These are phyloP conservation scores for Penicillium roqueforti DNA, from an alignment of 495 filamentous ascomycete genomes.

Conservation along the genomic window DNA sequence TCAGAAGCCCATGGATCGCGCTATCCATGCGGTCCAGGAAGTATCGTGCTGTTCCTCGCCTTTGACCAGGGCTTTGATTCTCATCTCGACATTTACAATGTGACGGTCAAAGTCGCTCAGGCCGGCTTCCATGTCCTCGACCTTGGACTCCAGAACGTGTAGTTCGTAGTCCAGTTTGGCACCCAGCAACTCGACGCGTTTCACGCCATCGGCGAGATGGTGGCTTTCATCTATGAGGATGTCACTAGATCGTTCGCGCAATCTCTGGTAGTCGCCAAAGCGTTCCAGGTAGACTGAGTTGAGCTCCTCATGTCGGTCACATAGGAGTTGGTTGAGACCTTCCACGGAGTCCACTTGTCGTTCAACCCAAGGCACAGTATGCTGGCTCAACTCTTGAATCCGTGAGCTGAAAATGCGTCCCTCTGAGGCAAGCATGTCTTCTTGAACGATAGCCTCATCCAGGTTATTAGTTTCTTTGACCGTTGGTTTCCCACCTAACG, in stretches of 20 bases:
- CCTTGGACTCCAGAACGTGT: constrained; percentile 69
- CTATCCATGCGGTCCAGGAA: constrained; percentile 50
- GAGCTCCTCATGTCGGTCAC: constrained; percentile 60
- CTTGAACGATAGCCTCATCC: constrained; percentile 42
- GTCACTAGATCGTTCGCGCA: constrained; percentile 63
- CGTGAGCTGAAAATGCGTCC: constrained; percentile 55
- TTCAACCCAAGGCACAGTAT: constrained; percentile 60
- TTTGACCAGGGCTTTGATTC: constrained; percentile 65
- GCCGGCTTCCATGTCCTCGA: constrained; percentile 84
- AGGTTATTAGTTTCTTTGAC: constrained; percentile 29
- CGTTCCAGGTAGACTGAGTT: constrained; percentile 65
- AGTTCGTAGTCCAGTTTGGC: constrained; percentile 96
- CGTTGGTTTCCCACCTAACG: constrained; percentile 33
- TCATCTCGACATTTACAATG: constrained; percentile 71
- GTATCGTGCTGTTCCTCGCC: constrained; percentile 60
- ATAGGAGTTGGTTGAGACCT: constrained; percentile 55
- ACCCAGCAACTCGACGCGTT: constrained; percentile 75
- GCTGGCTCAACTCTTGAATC: constrained; percentile 47
- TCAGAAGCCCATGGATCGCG: constrained; percentile 34
- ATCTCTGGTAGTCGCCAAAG: constrained; percentile 56
- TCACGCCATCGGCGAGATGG: constrained; percentile 66
- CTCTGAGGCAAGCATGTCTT: constrained; percentile 53
- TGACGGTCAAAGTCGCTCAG: constrained; percentile 75
- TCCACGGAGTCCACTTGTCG: constrained; percentile 59
- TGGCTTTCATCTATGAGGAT: constrained; percentile 62